Conservation (phyloP, 345 rosid species). For the Citropsis articulata region DNA sequence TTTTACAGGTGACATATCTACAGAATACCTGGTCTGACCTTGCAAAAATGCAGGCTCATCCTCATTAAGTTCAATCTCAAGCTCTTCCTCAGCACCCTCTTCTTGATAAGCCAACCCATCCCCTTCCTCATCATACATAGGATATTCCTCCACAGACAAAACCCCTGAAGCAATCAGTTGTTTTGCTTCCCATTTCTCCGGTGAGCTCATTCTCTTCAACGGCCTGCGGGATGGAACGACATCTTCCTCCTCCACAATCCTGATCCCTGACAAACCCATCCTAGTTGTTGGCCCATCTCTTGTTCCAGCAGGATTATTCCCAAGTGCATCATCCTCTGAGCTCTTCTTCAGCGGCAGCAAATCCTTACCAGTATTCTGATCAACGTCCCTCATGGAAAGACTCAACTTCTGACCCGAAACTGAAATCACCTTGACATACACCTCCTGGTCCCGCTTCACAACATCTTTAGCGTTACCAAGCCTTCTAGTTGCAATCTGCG, state of each 20-base stretch:
- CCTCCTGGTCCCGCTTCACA: conserved; percentile 74
- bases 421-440: conserved; percentile 78
- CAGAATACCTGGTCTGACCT: conserved; percentile 70
- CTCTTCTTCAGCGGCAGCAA: conserved; percentile 70
- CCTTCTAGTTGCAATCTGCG: conserved; percentile 73
- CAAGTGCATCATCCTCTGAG: conserved; percentile 44
- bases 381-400: conserved; percentile 85
- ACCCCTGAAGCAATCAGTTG: conserved; percentile 93
- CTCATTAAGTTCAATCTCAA: conserved; percentile 90
- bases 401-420: conserved; percentile 52
- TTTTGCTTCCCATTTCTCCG: conserved; percentile 85
- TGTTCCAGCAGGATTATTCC: conserved; percentile 51
- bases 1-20: conserved; percentile 86
- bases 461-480: conserved; percentile 54
- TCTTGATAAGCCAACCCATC: conserved; percentile 79
- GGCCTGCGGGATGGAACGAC: conserved; percentile 56
- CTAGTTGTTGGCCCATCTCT: conserved; percentile 57
- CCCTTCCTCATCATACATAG: conserved; percentile 80
- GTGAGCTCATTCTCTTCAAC: conserved; percentile 83
- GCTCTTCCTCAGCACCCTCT: conserved; percentile 88
- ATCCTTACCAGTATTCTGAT: conserved; percentile 80
- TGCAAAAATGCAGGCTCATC: conserved; percentile 84
- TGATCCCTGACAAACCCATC: conserved; percentile 76
- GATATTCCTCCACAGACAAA: conserved; percentile 53
- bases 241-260: conserved; percentile 59